Percentiles rank a stretch among this genome's conserved stretches.
These are phyloP conservation scores for Penicillium coprophilum DNA, from an alignment of 495 filamentous ascomycete genomes.

Conservation along the genomic window DNA sequence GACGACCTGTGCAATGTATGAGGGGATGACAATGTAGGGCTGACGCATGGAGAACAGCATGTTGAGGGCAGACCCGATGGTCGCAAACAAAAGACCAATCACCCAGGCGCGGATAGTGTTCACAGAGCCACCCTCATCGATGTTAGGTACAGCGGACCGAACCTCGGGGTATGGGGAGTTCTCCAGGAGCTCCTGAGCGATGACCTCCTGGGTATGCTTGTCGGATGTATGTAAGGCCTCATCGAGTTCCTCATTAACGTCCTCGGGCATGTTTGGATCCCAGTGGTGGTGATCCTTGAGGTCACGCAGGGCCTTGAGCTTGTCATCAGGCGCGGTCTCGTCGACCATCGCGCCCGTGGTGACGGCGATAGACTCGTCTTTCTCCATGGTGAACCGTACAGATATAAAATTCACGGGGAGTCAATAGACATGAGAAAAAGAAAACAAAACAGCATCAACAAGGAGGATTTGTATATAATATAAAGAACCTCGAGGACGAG, in stretches of 20 bases:
- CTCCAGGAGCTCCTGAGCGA: slow-evolving; percentile 60
- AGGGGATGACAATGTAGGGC: slow-evolving; percentile 64
- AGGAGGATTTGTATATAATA: neutral
- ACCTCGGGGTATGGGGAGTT: slow-evolving; percentile 71
- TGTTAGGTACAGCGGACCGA: slow-evolving; percentile 43
- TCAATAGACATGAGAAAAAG: slow-evolving; percentile 43
- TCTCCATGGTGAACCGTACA: slow-evolving; percentile 26
- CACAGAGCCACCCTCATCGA: slow-evolving; percentile 63
- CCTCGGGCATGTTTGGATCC: slow-evolving; percentile 67
- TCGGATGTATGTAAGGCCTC: slow-evolving; percentile 56
- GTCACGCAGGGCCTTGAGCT: slow-evolving; percentile 36
- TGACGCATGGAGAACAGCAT: slow-evolving; percentile 67
- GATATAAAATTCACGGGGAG: slow-evolving; percentile 22
- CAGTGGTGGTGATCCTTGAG: slow-evolving; percentile 62
- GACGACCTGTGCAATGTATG: slow-evolving; percentile 68
- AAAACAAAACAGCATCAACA: neutral
- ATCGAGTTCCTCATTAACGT: slow-evolving; percentile 60
- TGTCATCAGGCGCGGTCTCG: slow-evolving; percentile 48
- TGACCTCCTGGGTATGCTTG: slow-evolving; percentile 50
- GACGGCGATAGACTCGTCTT: slow-evolving; percentile 31
- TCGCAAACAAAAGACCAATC: slow-evolving; percentile 65
- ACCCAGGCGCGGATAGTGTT: slow-evolving; percentile 74
- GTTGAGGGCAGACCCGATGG: slow-evolving; percentile 67
- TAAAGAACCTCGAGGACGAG: slow-evolving; percentile 1
- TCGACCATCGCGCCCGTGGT: slow-evolving; percentile 26